A percentile compares a stretch with the other conserved stretches of the same genome.
These are phyloP conservation scores for Groenewaldozyma auringiensis DNA, from an alignment of 1,139 yeast species.

Conservation along the genomic window DNA sequence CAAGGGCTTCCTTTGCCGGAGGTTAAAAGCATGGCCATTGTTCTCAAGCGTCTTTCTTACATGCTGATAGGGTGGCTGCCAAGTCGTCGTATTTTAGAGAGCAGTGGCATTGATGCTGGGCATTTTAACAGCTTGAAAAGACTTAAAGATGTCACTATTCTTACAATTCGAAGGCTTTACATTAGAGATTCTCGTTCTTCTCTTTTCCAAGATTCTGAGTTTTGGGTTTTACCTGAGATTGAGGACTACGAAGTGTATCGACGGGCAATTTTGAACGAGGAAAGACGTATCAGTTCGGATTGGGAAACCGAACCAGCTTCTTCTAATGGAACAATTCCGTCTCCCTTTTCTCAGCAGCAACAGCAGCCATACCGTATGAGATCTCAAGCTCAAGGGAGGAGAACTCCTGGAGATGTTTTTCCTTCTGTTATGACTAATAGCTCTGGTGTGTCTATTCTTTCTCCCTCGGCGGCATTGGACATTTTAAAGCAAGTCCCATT, in stretches of 20 bases:
- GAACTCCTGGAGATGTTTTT: conserved; percentile 9
- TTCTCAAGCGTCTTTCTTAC: conserved; percentile 51
- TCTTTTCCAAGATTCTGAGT: conserved; percentile 42
- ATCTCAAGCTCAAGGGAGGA: conserved; percentile 15
- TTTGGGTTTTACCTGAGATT: conserved; percentile 45
- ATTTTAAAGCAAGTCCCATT: conserved; percentile 65
- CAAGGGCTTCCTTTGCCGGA: conserved; percentile 40
- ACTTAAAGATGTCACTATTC: conserved; percentile 32
- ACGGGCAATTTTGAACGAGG: conserved; percentile 37
- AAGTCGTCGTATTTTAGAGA: conserved; percentile 21
- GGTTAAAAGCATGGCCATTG: conserved; percentile 40
- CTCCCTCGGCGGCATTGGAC: conserved; percentile 29
- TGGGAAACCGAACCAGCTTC: conserved; percentile 7
- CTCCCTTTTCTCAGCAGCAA: background rate
- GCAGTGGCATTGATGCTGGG: conserved; percentile 1
- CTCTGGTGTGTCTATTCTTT: background rate
- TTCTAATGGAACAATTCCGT: background rate
- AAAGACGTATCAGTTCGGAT: conserved; percentile 22
- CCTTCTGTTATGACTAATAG: conserved; percentile 9
- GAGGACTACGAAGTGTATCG: conserved; percentile 23
- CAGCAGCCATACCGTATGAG: too few relatives aligned
- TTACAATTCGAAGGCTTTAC: conserved; percentile 60
- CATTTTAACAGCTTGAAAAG: conserved; percentile 7
- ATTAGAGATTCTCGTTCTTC: conserved; percentile 58
- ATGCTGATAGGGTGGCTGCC: conserved; percentile 39